phyloP scores from a whole-genome alignment of 805 yeast species.

The Metschnikowia anglica region DNA sequence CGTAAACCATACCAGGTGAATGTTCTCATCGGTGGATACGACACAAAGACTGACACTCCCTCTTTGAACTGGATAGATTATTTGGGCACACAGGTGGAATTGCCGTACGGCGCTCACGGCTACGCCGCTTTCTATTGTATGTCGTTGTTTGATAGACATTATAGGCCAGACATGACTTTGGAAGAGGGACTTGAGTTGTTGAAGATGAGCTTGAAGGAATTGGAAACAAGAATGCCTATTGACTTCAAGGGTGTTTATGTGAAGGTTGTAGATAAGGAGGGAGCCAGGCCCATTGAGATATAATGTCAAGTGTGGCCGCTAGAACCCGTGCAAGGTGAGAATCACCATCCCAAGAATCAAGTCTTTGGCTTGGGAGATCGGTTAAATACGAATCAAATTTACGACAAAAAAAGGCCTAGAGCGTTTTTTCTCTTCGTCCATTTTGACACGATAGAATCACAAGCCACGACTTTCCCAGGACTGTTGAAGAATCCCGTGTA shows the following conservation, averaged over 20 bases:
- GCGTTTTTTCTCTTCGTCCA: too few species aligned
- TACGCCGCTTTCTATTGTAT: conserved; percentile 95
- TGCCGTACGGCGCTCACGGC: conserved; percentile 98
- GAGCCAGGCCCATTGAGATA: conserved; percentile 45
- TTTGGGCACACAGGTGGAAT: conserved; percentile 83
- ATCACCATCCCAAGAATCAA: background rate
- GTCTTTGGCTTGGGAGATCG: background rate
- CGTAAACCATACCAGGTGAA: conserved; percentile 91
- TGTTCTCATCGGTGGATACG: conserved; percentile 83
- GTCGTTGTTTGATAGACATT: conserved; percentile 87
- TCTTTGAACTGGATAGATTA: conserved; percentile 88
- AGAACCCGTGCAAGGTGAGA: too few species aligned
- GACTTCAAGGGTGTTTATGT: conserved; percentile 87
- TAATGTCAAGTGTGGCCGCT: conserved; percentile 1
- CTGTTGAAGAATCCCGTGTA: too few species aligned
- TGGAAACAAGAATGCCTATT: conserved; percentile 82
- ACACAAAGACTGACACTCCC: conserved; percentile 57
- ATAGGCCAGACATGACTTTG: conserved; percentile 67
- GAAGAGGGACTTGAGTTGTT: conserved; percentile 80
- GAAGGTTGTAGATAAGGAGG: conserved; percentile 64
- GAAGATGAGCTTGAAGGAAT: conserved; percentile 71
- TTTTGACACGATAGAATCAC: too few species aligned
- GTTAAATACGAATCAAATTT: background rate
- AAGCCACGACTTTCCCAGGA: too few species aligned
- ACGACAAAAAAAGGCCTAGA: background rate